A percentile compares a stretch with the other conserved stretches of the same genome.
These are phyloP conservation scores for Medicago ruthenica DNA, from an alignment of 306 rosid genomes.

Conservation along the genomic window DNA sequence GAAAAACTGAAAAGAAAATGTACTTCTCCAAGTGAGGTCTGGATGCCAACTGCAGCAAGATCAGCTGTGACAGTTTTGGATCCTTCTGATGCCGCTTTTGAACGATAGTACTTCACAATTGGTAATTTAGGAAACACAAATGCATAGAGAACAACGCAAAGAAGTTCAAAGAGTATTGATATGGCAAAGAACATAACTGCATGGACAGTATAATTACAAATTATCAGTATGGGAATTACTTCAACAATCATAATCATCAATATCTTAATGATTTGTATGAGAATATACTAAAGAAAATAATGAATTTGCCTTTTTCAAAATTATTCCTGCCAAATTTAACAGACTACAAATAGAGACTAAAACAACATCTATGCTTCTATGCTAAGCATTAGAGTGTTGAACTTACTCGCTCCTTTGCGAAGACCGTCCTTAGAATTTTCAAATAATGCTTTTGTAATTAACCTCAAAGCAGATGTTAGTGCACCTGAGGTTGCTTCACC, in stretches of 20 bases:
- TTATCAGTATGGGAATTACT: background rate
- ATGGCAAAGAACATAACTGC: slow-evolving; percentile 85
- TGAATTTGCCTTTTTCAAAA: no score
- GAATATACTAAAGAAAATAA: no score
- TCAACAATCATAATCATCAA: background rate
- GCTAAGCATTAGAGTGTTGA: background rate
- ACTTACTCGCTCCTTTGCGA: slow-evolving; percentile 87
- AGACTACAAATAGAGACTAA: no score
- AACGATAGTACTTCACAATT: slow-evolving; percentile 79
- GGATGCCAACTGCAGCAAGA: slow-evolving; percentile 85
- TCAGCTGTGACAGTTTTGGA: slow-evolving; percentile 86
- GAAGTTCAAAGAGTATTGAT: slow-evolving; percentile 70
- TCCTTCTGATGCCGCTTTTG: slow-evolving; percentile 88
- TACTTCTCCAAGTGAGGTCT: slow-evolving; percentile 46
- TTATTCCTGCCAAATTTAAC: no score
- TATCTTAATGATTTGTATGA: no score
- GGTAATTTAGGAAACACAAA: slow-evolving; percentile 73
- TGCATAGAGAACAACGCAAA: slow-evolving; percentile 75
- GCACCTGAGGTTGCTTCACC: slow-evolving; percentile 89
- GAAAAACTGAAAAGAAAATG: background rate
- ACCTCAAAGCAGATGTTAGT: slow-evolving; percentile 60
- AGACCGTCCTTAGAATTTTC: slow-evolving; percentile 71
- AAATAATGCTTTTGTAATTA: slow-evolving; percentile 70
- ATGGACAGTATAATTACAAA: slow-evolving; percentile 33
- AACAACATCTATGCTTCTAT: no score